phyloP scores from a whole-genome alignment of 2,329 filamentous ascomycete genomes.

The Aspergillus fumigatus region DNA sequence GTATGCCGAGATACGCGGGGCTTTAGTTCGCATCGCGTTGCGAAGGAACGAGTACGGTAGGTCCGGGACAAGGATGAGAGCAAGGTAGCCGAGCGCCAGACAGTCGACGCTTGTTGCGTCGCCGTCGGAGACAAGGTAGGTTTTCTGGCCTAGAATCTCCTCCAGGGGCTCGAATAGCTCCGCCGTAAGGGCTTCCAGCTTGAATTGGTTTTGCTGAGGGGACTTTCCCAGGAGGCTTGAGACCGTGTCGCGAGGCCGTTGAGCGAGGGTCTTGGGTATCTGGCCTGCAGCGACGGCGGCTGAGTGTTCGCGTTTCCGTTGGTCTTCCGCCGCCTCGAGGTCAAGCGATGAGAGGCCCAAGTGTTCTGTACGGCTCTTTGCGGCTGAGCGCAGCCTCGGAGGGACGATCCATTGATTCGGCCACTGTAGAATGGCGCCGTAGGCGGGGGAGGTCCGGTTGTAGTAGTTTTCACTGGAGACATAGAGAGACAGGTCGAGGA shows the following conservation, averaged over 20 bases:
- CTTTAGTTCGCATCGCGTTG: slow-evolving; percentile 52
- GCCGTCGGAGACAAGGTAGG: slow-evolving; percentile 51
- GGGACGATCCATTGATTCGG: slow-evolving; percentile 85
- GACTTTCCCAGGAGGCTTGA: slow-evolving; percentile 60
- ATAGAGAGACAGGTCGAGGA: slow-evolving; percentile 84
- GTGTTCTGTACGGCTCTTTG: slow-evolving; percentile 65
- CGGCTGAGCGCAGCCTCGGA: slow-evolving; percentile 64
- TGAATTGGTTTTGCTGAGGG: slow-evolving; percentile 68
- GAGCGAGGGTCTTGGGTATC: slow-evolving; percentile 48
- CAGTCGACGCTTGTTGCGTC: slow-evolving; percentile 69
- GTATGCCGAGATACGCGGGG: slow-evolving; percentile 42
- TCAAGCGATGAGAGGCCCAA: slow-evolving; percentile 66
- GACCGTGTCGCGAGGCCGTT: slow-evolving; percentile 56
- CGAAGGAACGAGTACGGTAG: slow-evolving; percentile 61
- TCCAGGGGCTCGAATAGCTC: slow-evolving; percentile 69
- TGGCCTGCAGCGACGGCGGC: slow-evolving; percentile 36
- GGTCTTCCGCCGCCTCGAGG: slow-evolving; percentile 48
- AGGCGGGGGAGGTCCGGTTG: slow-evolving; percentile 70
- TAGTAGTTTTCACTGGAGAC: slow-evolving; percentile 87
- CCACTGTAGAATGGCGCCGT: slow-evolving; percentile 74
- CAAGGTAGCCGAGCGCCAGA: slow-evolving; percentile 72
- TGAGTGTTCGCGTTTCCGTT: slow-evolving; percentile 35
- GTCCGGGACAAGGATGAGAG: slow-evolving; percentile 62
- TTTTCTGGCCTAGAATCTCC: slow-evolving; percentile 54
- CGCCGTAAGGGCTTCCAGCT: slow-evolving; percentile 66